These are phyloP conservation scores for Auricularia sp. DNA, from an alignment of 768 basidiomycete genomes.

Conservation along the genomic window DNA sequence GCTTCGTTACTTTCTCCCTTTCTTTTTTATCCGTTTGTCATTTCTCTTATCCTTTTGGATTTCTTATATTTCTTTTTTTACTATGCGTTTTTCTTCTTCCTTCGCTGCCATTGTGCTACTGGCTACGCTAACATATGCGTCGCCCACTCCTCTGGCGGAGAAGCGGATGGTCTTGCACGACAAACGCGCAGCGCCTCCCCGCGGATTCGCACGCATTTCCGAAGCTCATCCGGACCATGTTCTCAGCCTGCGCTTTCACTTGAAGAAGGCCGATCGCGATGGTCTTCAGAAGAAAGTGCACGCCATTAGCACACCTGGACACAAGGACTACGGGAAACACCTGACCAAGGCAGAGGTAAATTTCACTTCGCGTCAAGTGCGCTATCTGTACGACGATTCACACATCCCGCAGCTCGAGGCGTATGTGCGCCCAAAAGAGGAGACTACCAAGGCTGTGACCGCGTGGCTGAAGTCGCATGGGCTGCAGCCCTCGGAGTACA, in stretches of 20 bases:
- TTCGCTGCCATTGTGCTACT: background rate
- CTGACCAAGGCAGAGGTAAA: constrained; percentile 1
- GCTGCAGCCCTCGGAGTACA: background rate
- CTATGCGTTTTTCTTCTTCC: background rate
- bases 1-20: background rate
- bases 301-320: background rate
- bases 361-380: background rate
- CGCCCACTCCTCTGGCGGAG: background rate
- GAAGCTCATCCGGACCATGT: background rate
- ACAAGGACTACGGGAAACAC: background rate
- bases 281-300: background rate
- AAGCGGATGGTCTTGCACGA: background rate
- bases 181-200: background rate
- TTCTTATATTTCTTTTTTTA: background rate
- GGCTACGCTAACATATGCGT: background rate
- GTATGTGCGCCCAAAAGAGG: background rate
- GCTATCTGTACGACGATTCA: background rate
- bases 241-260: background rate
- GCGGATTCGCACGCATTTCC: background rate
- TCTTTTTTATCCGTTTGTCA: background rate
- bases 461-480: background rate
- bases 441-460: background rate
- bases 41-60: background rate
- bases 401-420: background rate
- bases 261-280: background rate